Base-by-base conservation (phyloP, 139 green algal species). In the Volvox africanus region DNA sequence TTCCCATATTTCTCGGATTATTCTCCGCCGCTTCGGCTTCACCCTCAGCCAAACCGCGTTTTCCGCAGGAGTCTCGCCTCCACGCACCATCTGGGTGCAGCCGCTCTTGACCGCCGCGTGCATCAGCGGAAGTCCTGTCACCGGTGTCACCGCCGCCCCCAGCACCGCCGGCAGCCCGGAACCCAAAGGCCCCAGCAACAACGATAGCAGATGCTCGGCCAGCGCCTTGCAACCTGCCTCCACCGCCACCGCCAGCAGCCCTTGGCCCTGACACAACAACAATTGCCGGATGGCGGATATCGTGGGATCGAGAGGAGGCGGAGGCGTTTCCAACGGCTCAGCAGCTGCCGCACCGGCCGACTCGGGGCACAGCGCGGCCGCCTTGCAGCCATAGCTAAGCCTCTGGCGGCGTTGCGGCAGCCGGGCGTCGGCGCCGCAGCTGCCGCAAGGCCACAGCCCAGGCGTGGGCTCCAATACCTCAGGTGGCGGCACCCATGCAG, bases 81-180 rank as follows among this genome's bases (percentile, higher is more conserved):
- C 44, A 33, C 82, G 50, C 84, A 89, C 84, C 84, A 89, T 81
- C 12, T 69, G 22, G 1, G 26, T 44, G 68, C 84, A 68, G 67
- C 84, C 84, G 68, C 55, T 78, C 84, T 81, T 81, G 36, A 81
- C 84, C n/a, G 84, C 84, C 12, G 84, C 84, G 84, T 89, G 84
- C 35, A 89, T 26, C 35, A 89, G 84, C 84, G 84, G 84, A 37
- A 89, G 67, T 28, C 26, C 22, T 44, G 68, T 80, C 36, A 80
- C 67, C 19, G 84, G 84, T 37, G 84, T 89, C 30, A 33, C 36
- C 9, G 36, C 68, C 35, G 61, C 84, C 36, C 50, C 35, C 84
- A 89, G 35, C 84, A 81, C 36, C 28, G 24, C 84, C 36, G 28
- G 36, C 68, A 65, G 20, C 14, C 68, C 26, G 0, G 36, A 26